Percentiles rank a stretch among this genome's conserved stretches.
Conservation (phyloP, 2,329 filamentous ascomycete species). For the Truncatella angustata region DNA sequence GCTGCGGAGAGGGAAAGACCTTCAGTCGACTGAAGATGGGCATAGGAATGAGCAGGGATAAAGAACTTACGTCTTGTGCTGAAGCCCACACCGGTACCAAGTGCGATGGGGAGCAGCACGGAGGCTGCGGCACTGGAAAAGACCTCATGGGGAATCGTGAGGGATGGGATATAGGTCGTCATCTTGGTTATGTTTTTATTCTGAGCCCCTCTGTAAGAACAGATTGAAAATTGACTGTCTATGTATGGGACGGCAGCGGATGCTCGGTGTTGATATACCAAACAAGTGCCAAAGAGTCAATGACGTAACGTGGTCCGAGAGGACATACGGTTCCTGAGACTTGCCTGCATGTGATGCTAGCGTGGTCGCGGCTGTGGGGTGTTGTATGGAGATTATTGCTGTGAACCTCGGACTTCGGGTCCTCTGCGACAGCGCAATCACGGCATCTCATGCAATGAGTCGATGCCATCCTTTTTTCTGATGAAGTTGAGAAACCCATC, state of each 20-base stretch:
- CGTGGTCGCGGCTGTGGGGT: neutral
- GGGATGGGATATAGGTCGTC: conserved; percentile 76
- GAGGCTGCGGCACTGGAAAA: conserved; percentile 72
- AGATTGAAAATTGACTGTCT: neutral
- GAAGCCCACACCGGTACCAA: conserved; percentile 74
- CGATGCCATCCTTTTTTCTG: too few species aligned
- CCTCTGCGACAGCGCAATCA: neutral
- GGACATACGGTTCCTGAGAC: neutral
- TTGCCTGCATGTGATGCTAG: neutral
- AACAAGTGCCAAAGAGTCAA: neutral
- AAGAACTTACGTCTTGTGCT: conserved; percentile 57
- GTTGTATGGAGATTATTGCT: neutral
- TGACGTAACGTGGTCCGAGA: conserved; percentile 4
- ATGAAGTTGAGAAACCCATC: too few species aligned
- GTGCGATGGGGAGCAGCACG: conserved; percentile 70
- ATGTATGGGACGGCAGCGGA: neutral
- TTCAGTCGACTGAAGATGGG: too few species aligned
- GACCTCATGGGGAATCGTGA: conserved; percentile 67
- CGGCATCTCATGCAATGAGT: too few species aligned
- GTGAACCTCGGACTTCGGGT: conserved; percentile 6
- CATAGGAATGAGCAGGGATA: conserved; percentile 2
- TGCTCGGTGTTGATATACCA: neutral
- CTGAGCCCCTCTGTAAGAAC: neutral
- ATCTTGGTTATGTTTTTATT: conserved; percentile 43
- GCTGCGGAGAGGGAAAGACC: conserved; percentile 35